phyloP scores from a whole-genome alignment of 306 rosid species.

The Glycyrrhiza uralensis region DNA sequence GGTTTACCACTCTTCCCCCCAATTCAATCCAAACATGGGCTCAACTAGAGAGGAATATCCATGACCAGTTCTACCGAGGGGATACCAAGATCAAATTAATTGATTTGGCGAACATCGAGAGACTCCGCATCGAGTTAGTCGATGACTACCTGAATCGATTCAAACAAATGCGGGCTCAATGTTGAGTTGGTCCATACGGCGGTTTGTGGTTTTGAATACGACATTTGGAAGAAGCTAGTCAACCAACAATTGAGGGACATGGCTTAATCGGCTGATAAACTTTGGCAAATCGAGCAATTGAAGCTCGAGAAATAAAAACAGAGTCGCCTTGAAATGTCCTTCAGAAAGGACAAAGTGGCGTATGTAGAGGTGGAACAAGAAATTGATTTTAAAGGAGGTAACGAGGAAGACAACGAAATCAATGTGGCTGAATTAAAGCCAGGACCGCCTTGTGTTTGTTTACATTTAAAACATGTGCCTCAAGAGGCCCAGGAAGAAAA shows the following conservation, averaged over 20 bases:
- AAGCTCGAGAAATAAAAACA: too few species aligned
- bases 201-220: too few species aligned
- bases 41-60: not conserved
- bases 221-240: not conserved
- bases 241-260: not conserved
- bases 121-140: too few species aligned
- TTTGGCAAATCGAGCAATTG: not conserved
- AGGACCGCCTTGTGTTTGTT: not conserved
- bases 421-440: not conserved
- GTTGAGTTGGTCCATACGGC: too few species aligned
- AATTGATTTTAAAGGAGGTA: too few species aligned
- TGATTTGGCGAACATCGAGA: too few species aligned
- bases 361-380: not conserved
- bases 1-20: not conserved
- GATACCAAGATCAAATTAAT: not conserved
- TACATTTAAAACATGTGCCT: too few species aligned
- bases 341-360: not conserved
- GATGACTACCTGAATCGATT: too few species aligned
- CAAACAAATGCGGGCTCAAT: too few species aligned
- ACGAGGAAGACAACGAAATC: not conserved
- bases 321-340: not conserved
- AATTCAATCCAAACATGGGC: not conserved
- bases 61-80: not conserved
- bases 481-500: too few species aligned
- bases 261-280: not conserved